Evolutionary conservation across 768 basidiomycete genomes (phyloP), one percentile per base, ranked within the genome.

Genomic region (Leccinum truebloodii): DNA sequence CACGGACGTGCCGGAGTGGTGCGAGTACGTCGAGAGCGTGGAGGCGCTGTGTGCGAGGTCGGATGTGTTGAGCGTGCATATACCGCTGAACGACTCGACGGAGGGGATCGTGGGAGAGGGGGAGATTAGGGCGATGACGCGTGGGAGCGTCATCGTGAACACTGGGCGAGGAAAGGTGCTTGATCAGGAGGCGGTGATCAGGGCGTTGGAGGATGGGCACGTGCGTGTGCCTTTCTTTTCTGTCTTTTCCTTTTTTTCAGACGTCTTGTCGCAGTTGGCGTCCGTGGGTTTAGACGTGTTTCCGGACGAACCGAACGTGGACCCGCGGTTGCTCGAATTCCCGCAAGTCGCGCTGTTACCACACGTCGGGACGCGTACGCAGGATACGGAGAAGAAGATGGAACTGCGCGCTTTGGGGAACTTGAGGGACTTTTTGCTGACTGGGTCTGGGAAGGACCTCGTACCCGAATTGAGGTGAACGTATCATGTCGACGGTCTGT

Each of bases 131-230:
- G 77, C 80, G 65, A 79, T 95, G 79, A 95, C 90, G 77, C 85
- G 82, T 37, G 90, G 90, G 4, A 82, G 86, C 4, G 82, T 93
- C 56, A 82, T 95, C 67, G 83, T 94, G 61, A 95, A 95, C 72
- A 94, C 93, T 3, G 92, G 93, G 22, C 78, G 94, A 8, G 95
- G 95, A 6, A 93, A 89, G 67, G 86, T 97, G 30, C 82, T 96
- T 26, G 92, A 96, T 63, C 92, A 96, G 74, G 85, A 82, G 8
- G 95, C 92, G 1, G 78, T 96, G 78, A 90, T 96, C 61, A 81
- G 82, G 30, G 94, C 94, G 18, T 73, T 98, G 51, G 86, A 93
- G 69, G 88, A 89, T 65, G 94, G 93, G 8, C 94, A 96, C 74
- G 94, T 95, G 71, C 69, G 92, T 79, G 14, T 24, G 10, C 12